Evolutionary conservation across 192 early-diverging fungal species (phyloP), one percentile per base, ranked within the genome.

Genomic region (Linnemannia zychae): DNA sequence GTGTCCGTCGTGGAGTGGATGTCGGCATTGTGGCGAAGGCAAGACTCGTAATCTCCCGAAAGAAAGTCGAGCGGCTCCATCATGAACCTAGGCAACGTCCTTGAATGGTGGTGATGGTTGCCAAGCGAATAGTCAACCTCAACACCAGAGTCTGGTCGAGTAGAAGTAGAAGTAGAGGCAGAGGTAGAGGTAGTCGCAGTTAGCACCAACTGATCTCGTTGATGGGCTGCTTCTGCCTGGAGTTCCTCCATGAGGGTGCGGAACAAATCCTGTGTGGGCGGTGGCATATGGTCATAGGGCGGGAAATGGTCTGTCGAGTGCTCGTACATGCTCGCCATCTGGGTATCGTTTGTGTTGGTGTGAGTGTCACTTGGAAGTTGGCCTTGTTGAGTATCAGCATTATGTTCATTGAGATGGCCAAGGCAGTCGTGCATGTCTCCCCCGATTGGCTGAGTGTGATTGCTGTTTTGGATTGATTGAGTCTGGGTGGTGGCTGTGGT

Each of bases 161-260:
- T 46, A 12, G 83, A 67, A 7, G 57, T 63, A 15, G 57, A 63
- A 31, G 77, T 36, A 20, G 82, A 71, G n/a, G n/a, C n/a, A n/a
- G n/a, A n/a, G n/a, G n/a, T n/a, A n/a, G n/a, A n/a, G n/a, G 40
- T 44, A 44, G 40, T 44, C 40, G 40, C 40, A 44, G 40, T 44
- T 0, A 77, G 40, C 3, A 77, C 73, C 65, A 79, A 72, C 18
- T 74, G 77, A 16, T 84, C 82, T 4, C 83, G 67, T 24, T 85
- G 83, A n/a, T 79, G 60, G n/a, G 83, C 77, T 31, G 83, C 83
- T 31, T 79, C 74, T 11, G 83, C 36, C 31, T 85, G 83, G 2
- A 85, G 71, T 63, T 85, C 83, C 28, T 85, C 83, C 83, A 85
- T 85, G 7, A 85, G 70, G 6, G 72, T 79, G 17, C 83, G 77